phyloP scores from a whole-genome alignment of 2,329 filamentous ascomycete species.

The Ceratocystis harringtonii region DNA sequence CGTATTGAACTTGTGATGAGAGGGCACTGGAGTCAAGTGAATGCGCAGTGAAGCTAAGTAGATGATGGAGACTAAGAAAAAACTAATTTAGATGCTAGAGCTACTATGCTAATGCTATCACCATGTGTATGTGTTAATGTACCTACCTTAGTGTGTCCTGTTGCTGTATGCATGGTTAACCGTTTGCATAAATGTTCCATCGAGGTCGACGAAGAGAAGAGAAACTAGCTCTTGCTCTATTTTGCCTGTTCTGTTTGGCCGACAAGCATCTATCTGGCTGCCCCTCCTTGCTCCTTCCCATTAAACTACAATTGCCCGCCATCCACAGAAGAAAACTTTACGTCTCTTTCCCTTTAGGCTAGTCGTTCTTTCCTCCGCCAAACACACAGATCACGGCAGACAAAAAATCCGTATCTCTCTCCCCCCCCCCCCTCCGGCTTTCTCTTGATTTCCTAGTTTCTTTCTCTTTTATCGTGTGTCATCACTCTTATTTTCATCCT shows the following conservation, averaged over 20 bases:
- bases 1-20: background rate
- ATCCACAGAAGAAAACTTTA: background rate
- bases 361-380: background rate
- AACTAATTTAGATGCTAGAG: background rate
- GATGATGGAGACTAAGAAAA: no score
- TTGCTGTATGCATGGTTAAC: background rate
- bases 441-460: background rate
- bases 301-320: background rate
- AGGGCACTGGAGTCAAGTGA: background rate
- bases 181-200: background rate
- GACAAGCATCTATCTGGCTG: background rate
- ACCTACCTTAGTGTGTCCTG: background rate
- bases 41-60: no score
- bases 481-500: background rate
- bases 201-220: background rate
- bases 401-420: background rate
- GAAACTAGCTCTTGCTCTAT: background rate
- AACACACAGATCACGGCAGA: background rate
- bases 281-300: constrained; percentile 3
- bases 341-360: background rate
- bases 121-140: background rate
- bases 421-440: background rate
- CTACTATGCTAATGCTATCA: background rate
- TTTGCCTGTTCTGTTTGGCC: background rate
- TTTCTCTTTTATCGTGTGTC: background rate